Conservation (phyloP, 1,284 basidiomycete species). For the Irpex lacteus region DNA sequence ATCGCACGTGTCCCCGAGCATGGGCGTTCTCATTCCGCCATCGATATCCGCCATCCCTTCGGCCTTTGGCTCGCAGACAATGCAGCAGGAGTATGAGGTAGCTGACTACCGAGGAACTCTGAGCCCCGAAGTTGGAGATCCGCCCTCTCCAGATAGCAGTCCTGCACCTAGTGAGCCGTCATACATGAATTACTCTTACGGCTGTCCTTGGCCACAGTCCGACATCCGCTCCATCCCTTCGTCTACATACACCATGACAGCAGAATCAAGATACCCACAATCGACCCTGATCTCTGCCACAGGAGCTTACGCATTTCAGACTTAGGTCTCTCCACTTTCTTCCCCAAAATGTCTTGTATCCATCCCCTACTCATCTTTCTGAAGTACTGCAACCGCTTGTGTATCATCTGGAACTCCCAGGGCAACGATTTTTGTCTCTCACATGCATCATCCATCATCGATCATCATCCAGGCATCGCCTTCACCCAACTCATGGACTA, state of each 20-base stretch:
- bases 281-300: neutral
- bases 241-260: neutral
- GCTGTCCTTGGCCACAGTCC: constrained; percentile 12
- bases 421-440: neutral
- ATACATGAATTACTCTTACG: constrained; percentile 7
- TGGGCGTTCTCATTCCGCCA: constrained; percentile 18
- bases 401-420: neutral
- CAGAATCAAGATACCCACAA: constrained; percentile 6
- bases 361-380: neutral
- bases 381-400: neutral
- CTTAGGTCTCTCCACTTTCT: neutral
- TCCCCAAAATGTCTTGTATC: neutral
- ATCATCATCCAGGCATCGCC: neutral
- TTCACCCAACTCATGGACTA: constrained; percentile 5
- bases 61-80: constrained; percentile 1
- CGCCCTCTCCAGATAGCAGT: constrained; percentile 7
- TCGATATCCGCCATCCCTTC: constrained; percentile 8
- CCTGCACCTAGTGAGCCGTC: constrained; percentile 7
- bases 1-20: constrained; percentile 9
- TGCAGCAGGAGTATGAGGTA: constrained; percentile 1
- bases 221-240: constrained; percentile 10
- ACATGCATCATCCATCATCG: neutral
- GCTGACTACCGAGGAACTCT: neutral
- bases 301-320: constrained; percentile 3
- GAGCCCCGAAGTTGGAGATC: constrained; percentile 1